A percentile compares a stretch with the other conserved stretches of the same genome.
Conservation (phyloP, 1,284 basidiomycete species). For the Rhodotorula mucilaginosa region DNA sequence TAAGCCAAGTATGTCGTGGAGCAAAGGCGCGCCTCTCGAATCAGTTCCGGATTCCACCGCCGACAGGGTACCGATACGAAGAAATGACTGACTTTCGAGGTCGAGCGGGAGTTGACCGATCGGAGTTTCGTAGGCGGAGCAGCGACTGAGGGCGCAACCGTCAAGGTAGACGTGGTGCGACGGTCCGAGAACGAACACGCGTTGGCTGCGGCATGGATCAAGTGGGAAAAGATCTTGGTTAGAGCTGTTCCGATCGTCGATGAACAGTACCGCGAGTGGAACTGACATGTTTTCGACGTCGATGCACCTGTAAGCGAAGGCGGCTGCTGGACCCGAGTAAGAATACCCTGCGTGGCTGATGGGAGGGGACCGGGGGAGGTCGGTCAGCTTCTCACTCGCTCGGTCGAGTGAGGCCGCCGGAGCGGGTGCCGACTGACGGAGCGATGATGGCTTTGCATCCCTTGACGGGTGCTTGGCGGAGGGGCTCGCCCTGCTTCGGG, state of each 20-base stretch:
- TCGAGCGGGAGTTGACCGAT: conserved; percentile 79
- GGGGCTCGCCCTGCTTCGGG: conserved; percentile 48
- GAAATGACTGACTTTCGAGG: conserved; percentile 61
- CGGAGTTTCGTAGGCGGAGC: conserved; percentile 76
- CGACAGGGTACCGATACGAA: background rate
- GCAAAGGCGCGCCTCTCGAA: background rate
- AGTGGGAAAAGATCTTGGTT: too few relatives aligned
- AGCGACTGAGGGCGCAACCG: conserved; percentile 79
- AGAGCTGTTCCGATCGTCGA: background rate
- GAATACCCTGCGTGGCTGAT: conserved; percentile 89
- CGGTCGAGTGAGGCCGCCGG: too few relatives aligned
- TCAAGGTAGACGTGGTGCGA: conserved; percentile 88
- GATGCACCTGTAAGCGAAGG: conserved; percentile 91
- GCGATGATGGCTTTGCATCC: conserved; percentile 89
- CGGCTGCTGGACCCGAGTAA: conserved; percentile 90
- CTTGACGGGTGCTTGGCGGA: conserved; percentile 62
- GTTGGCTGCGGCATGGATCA: conserved; percentile 44
- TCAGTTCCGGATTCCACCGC: background rate
- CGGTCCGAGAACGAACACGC: conserved; percentile 91
- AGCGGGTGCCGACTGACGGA: conserved; percentile 59
- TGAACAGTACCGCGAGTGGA: conserved; percentile 42
- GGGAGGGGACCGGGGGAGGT: conserved; percentile 13
- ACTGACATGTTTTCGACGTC: conserved; percentile 72
- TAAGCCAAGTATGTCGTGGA: background rate
- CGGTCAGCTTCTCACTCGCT: too few relatives aligned